phyloP scores from a whole-genome alignment of 257 asterid genomes.

The Verbascum thapsus region DNA sequence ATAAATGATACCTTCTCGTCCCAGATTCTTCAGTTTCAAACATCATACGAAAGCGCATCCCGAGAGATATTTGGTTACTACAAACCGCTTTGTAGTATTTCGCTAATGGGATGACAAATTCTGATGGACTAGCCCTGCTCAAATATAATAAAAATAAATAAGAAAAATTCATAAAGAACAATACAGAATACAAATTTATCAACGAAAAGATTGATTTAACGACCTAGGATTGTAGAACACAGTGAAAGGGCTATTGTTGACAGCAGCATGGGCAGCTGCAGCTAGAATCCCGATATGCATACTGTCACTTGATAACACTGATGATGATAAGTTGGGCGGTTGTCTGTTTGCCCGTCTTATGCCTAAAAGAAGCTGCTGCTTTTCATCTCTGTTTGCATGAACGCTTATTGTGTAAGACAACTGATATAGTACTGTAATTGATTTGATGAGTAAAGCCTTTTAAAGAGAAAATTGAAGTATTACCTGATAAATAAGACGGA shows the following conservation, averaged over 20 bases:
- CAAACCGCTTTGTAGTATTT: constrained; percentile 88
- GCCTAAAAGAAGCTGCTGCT: constrained; percentile 77
- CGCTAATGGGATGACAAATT: constrained; percentile 89
- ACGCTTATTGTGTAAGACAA: neutral
- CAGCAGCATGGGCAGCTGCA: constrained; percentile 82
- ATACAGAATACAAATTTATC: neutral
- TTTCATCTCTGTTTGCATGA: constrained; percentile 58
- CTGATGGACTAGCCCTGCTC: constrained; percentile 94
- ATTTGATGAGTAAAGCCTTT: constrained; percentile 4
- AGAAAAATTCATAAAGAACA: neutral
- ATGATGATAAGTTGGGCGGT: constrained; percentile 62
- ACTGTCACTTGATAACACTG: constrained; percentile 69
- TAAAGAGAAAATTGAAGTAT: neutral
- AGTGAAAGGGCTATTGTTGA: constrained; percentile 67
- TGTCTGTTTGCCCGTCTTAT: constrained; percentile 68
- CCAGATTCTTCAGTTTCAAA: constrained; percentile 97
- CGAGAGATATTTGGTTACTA: constrained; percentile 83
- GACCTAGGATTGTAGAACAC: constrained; percentile 77
- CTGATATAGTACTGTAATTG: neutral
- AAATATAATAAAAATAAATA: neutral
- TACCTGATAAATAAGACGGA: constrained; percentile 90
- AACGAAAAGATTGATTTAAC: neutral
- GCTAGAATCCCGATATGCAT: constrained; percentile 80
- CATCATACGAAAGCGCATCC: constrained; percentile 97
- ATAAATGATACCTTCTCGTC: constrained; percentile 64